A percentile compares a stretch with the other conserved stretches of the same genome.
phyloP scores from a whole-genome alignment of 2,329 filamentous ascomycete species.

The Alternaria sp. region DNA sequence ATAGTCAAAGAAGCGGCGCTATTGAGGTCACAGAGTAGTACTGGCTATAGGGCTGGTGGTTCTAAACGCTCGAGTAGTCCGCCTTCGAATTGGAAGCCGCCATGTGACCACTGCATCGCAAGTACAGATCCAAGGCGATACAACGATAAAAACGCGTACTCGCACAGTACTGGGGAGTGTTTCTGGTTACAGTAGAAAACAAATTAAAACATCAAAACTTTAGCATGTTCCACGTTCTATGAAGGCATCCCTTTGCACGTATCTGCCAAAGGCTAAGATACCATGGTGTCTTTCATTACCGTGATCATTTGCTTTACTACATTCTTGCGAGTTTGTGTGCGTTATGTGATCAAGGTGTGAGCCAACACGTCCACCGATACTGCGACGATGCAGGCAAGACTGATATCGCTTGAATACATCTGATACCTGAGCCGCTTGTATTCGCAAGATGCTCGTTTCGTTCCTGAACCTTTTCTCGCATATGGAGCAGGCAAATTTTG shows the following conservation, averaged over 20 bases:
- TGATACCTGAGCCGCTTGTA: neutral
- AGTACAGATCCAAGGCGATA: constrained; percentile 9
- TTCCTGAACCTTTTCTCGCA: too few species aligned
- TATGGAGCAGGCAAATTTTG: neutral
- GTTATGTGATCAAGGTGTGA: neutral
- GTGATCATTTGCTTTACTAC: neutral
- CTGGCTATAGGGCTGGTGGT: neutral
- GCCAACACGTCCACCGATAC: neutral
- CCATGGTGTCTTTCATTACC: too few species aligned
- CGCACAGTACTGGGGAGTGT: constrained; percentile 13
- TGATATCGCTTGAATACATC: neutral
- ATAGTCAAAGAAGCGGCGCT: neutral
- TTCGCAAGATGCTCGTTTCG: too few species aligned
- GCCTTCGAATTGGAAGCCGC: neutral
- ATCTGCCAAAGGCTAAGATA: neutral
- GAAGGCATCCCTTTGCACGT: neutral
- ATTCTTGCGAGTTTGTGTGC: neutral
- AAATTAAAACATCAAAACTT: neutral
- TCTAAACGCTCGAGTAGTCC: constrained; percentile 1
- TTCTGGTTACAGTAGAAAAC: neutral
- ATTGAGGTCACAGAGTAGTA: neutral
- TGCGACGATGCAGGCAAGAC: neutral
- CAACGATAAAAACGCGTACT: constrained; percentile 1
- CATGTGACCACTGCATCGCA: constrained; percentile 14
- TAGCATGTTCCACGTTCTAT: neutral